Conservation (phyloP, 1,284 basidiomycete genomes). For the Pseudozyma thailandica region DNA sequence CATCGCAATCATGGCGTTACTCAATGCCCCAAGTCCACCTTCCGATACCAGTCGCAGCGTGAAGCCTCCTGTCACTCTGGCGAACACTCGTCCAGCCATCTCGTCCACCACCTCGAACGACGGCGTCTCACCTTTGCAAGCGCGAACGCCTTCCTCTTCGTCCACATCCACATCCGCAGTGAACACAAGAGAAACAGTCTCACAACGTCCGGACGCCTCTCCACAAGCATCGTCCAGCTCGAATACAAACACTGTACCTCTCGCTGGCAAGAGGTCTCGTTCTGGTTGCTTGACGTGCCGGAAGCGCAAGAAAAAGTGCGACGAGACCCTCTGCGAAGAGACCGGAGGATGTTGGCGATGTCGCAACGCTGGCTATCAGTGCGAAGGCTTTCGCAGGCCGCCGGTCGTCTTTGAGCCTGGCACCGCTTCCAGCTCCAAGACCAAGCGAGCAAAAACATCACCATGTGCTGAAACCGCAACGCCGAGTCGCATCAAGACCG, state of each 20-base stretch:
- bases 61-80: too few species aligned
- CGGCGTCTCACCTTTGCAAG: not conserved
- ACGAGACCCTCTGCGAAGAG: slow-evolving; percentile 42
- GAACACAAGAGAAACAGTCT: slow-evolving; percentile 2
- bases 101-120: not conserved
- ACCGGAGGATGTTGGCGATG: slow-evolving; percentile 47
- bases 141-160: not conserved
- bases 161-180: not conserved
- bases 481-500: slow-evolving; percentile 11
- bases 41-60: too few species aligned
- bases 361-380: slow-evolving; percentile 47
- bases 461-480: not conserved
- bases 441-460: slow-evolving; percentile 20
- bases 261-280: slow-evolving; percentile 31
- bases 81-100: not conserved
- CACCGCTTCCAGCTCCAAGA: slow-evolving; percentile 3
- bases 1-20: too few species aligned
- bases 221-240: slow-evolving; percentile 1
- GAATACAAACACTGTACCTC: not conserved
- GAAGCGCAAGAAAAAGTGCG: slow-evolving; percentile 48
- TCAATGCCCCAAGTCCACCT: too few species aligned
- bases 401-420: slow-evolving; percentile 35
- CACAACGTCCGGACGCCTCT: not conserved
- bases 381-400: slow-evolving; percentile 36
- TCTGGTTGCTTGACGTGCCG: slow-evolving; percentile 46